Evolutionary conservation across 2,329 filamentous ascomycete species (phyloP).

Genomic region (Esteya vermicola): DNA sequence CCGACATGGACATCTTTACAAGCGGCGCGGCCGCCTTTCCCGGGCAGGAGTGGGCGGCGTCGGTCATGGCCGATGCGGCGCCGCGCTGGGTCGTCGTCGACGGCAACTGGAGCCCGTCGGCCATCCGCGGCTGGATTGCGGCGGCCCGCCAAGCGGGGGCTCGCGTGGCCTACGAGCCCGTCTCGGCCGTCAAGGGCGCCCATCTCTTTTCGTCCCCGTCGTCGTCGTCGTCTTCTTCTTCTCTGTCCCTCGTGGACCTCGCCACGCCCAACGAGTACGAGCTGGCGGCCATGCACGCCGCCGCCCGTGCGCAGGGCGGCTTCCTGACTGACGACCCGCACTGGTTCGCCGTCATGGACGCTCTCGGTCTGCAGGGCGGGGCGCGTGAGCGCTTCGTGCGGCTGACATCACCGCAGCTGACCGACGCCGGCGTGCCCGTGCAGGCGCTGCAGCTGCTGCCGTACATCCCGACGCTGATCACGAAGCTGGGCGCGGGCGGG

Average conservation of each 20-base stretch:
- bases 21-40: conserved; percentile 32
- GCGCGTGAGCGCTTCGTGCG: conserved; percentile 58
- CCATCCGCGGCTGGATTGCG: conserved; percentile 55
- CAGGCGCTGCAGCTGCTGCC: conserved; percentile 75
- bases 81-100: conserved; percentile 77
- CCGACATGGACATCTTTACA: conserved; percentile 74
- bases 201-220: conserved; percentile 42
- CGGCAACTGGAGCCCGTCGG: conserved; percentile 63
- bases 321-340: conserved; percentile 40
- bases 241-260: conserved; percentile 43
- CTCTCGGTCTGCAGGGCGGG: conserved; percentile 46
- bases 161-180: conserved; percentile 72
- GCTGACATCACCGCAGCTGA: conserved; percentile 52
- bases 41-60: conserved; percentile 38
- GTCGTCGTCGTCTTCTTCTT: conserved; percentile 30
- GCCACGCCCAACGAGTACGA: conserved; percentile 76
- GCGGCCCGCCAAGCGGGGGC: conserved; percentile 40
- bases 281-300: conserved; percentile 61
- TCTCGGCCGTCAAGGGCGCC: conserved; percentile 66
- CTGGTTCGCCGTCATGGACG: conserved; percentile 74
- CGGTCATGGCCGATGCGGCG: conserved; percentile 37
- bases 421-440: conserved; percentile 70
- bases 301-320: conserved; percentile 51
- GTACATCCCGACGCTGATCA: conserved; percentile 71
- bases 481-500: conserved; percentile 66